phyloP scores from a whole-genome alignment of 345 rosid species.

The Arabidopsis thaliana region TAIR10.1 NC_003070.9:29343501-29344000 shows the following conservation, averaged over 20 bases:
- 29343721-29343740: slow-evolving; percentile 19
- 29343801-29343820: too few species aligned
- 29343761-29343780: slow-evolving; percentile 20
- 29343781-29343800: neutral
- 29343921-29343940: neutral
- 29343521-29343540: slow-evolving; percentile 51
- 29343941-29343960: neutral
- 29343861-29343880: neutral
- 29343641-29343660: too few species aligned
- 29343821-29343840: too few species aligned
- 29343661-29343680: slow-evolving; percentile 53
- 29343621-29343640: too few species aligned
- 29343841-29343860: too few species aligned
- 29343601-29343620: too few species aligned
- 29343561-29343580: slow-evolving; percentile 63
- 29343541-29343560: slow-evolving; percentile 61
- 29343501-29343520: slow-evolving; percentile 46
- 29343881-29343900: neutral
- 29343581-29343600: slow-evolving; percentile 59
- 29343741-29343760: slow-evolving; percentile 33
- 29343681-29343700: neutral
- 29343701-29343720: neutral
- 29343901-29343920: neutral
- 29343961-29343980: slow-evolving; percentile 39
- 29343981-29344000: slow-evolving; percentile 42